These are phyloP conservation scores for Lentinula novae-zelandiae DNA, from an alignment of 1,284 basidiomycete genomes.

Conservation along the genomic window DNA sequence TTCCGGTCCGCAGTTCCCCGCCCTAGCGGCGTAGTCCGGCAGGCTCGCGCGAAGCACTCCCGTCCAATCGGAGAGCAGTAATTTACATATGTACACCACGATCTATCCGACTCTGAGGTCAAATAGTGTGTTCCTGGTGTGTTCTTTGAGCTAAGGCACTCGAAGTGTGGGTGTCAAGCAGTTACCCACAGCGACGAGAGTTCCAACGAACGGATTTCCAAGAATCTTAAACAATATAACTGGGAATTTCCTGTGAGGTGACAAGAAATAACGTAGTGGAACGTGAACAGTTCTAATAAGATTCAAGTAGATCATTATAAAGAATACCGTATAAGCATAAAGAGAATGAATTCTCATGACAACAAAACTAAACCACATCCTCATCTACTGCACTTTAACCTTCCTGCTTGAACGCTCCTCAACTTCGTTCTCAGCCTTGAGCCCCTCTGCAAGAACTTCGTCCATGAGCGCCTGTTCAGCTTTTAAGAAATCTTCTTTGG, in stretches of 20 bases:
- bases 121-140: too few relatives aligned
- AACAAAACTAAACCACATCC: neutral
- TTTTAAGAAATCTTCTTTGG: conserved; percentile 48
- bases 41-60: too few relatives aligned
- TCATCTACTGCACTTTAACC: conserved; percentile 1
- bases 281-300: neutral
- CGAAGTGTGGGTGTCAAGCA: too few relatives aligned
- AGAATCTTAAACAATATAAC: too few relatives aligned
- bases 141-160: too few relatives aligned
- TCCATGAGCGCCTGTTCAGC: conserved; percentile 58
- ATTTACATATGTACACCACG: too few relatives aligned
- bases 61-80: too few relatives aligned
- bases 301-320: neutral
- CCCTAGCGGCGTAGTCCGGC: neutral
- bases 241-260: too few relatives aligned
- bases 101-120: too few relatives aligned
- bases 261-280: neutral
- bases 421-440: conserved; percentile 65
- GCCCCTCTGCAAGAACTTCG: conserved; percentile 70
- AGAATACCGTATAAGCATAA: neutral
- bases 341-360: neutral
- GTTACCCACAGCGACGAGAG: too few relatives aligned
- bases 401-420: conserved; percentile 20
- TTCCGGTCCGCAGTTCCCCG: neutral
- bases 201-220: too few relatives aligned